Conservation (phyloP, 148 eudicot genomes). For the Beta vulgaris region DNA sequence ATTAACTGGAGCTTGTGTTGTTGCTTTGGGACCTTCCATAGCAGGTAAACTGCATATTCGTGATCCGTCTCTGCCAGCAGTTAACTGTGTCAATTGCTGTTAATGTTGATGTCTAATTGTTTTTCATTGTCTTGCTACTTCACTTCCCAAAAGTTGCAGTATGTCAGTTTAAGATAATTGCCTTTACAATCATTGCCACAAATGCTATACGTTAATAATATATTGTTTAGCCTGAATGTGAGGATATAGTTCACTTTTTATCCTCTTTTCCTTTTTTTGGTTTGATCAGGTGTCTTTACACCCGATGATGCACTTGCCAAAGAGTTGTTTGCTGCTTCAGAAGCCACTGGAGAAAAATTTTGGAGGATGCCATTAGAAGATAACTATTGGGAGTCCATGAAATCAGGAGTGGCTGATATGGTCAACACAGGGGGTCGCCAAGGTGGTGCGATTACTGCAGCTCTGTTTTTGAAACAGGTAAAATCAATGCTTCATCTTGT, state of each 20-base stretch:
- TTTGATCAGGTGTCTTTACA: conserved; percentile 70
- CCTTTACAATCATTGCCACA: no score
- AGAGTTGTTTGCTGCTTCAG: conserved; percentile 80
- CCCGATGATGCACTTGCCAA: conserved; percentile 78
- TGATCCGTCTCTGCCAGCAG: not conserved
- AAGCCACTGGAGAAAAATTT: conserved; percentile 77
- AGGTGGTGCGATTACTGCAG: conserved; percentile 96
- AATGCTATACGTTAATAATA: no score
- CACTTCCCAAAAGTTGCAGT: not conserved
- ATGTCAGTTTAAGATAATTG: no score
- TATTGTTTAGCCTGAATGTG: conserved; percentile 1
- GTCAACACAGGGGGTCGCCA: conserved; percentile 89
- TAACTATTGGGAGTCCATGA: conserved; percentile 95
- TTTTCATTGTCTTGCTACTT: not conserved
- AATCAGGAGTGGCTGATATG: conserved; percentile 98
- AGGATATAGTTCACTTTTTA: not conserved
- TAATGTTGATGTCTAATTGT: not conserved
- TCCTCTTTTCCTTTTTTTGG: conserved; percentile 7
- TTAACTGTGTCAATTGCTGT: not conserved
- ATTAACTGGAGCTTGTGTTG: conserved; percentile 78
- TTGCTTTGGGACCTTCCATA: conserved; percentile 91
- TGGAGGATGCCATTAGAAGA: conserved; percentile 96
- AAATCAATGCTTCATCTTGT: not conserved
- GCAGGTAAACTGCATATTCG: conserved; percentile 55
- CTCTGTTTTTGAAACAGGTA: conserved; percentile 98